Conservation (phyloP, 2,329 filamentous ascomycete genomes). For the Daldinia sp. region DNA sequence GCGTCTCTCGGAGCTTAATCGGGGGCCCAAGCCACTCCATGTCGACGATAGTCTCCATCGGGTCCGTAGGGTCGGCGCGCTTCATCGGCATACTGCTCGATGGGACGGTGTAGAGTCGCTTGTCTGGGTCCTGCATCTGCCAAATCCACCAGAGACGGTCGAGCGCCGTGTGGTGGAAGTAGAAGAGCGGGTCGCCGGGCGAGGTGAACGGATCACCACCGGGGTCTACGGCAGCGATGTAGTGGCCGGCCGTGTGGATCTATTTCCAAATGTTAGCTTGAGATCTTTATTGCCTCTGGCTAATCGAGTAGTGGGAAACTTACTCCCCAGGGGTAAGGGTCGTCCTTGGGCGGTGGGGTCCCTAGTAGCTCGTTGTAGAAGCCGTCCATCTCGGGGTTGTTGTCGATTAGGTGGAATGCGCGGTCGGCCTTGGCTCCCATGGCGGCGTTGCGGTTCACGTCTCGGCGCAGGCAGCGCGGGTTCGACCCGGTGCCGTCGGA, state of each 20-base stretch:
- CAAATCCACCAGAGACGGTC: constrained; percentile 54
- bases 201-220: constrained; percentile 49
- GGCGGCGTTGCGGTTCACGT: constrained; percentile 50
- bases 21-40: constrained; percentile 44
- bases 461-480: constrained; percentile 54
- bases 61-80: constrained; percentile 23
- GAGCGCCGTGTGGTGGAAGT: constrained; percentile 51
- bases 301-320: constrained; percentile 24
- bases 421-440: constrained; percentile 50
- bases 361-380: constrained; percentile 55
- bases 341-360: constrained; percentile 47
- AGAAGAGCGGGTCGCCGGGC: constrained; percentile 52
- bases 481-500: constrained; percentile 50
- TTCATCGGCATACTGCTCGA: constrained; percentile 38
- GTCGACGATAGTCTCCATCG: constrained; percentile 38
- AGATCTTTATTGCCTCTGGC: background rate
- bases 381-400: constrained; percentile 48
- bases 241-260: constrained; percentile 51
- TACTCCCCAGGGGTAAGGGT: constrained; percentile 51
- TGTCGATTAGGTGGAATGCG: constrained; percentile 47
- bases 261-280: constrained; percentile 29
- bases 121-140: constrained; percentile 52
- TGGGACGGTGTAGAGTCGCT: constrained; percentile 46
- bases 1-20: constrained; percentile 43
- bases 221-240: constrained; percentile 49